Conservation (phyloP, 2,329 filamentous ascomycete species). For the Cordyceps tenuipes region DNA sequence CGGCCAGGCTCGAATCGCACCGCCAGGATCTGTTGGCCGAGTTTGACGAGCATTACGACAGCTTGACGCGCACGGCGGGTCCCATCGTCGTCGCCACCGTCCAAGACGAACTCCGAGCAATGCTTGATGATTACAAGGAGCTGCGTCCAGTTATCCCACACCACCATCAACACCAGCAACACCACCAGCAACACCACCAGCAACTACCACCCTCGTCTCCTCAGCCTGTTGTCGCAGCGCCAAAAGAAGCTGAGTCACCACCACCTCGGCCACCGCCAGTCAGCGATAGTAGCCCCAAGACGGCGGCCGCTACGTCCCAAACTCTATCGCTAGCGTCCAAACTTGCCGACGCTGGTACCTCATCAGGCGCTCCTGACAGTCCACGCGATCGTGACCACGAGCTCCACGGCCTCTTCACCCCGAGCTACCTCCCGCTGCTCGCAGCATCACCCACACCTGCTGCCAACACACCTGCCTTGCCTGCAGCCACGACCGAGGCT, state of each 20-base stretch:
- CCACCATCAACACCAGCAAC: not conserved
- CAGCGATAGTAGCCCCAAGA: constrained; percentile 18
- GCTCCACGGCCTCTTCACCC: constrained; percentile 55
- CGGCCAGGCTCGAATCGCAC: constrained; percentile 48
- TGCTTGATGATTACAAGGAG: constrained; percentile 32
- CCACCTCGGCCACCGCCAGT: constrained; percentile 15
- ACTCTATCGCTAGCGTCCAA: constrained; percentile 17
- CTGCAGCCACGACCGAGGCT: constrained; percentile 15
- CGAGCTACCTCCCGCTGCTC: constrained; percentile 53
- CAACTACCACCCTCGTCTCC: not conserved
- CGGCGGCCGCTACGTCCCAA: constrained; percentile 22
- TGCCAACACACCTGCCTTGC: constrained; percentile 9
- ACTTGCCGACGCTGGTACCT: constrained; percentile 19
- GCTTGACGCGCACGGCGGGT: constrained; percentile 40
- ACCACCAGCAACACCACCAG: not conserved
- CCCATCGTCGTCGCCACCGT: constrained; percentile 38
- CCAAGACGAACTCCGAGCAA: constrained; percentile 37
- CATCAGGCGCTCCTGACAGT: constrained; percentile 28
- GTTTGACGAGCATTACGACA: constrained; percentile 46
- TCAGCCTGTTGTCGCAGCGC: not conserved
- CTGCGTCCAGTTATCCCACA: constrained; percentile 26
- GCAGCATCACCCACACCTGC: constrained; percentile 25
- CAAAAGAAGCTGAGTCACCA: constrained; percentile 26
- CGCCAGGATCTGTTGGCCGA: constrained; percentile 48
- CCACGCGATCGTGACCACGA: constrained; percentile 50